Evolutionary conservation across 768 basidiomycete genomes (phyloP).

Genomic region (Pseudohyphozyma bogoriensis): DNA sequence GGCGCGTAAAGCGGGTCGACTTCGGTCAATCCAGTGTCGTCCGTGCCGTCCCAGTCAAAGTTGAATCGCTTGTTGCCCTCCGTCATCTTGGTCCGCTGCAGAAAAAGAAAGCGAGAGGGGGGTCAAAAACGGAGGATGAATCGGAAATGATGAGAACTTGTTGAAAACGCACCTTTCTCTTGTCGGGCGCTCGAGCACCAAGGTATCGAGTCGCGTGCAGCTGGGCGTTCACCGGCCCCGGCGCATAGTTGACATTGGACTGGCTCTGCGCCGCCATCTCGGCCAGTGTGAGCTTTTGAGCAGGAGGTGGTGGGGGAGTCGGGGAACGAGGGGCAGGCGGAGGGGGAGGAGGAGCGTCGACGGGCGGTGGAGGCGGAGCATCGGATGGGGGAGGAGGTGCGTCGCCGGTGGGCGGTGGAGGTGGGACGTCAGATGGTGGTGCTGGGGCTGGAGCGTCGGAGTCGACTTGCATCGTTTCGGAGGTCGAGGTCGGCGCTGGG

Average conservation of each 20-base stretch:
- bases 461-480: slow-evolving; percentile 40
- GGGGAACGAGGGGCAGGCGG: slow-evolving; percentile 6
- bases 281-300: slow-evolving; percentile 20
- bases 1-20: slow-evolving; percentile 34
- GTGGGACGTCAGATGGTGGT: neutral
- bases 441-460: neutral
- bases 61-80: slow-evolving; percentile 93
- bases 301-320: slow-evolving; percentile 1
- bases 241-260: neutral
- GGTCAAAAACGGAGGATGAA: neutral
- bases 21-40: slow-evolving; percentile 64
- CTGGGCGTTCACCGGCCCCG: slow-evolving; percentile 8
- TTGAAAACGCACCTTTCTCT: slow-evolving; percentile 62
- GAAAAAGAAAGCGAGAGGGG: neutral
- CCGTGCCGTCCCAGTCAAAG: slow-evolving; percentile 97
- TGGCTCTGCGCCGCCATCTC: slow-evolving; percentile 8
- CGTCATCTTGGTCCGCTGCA: slow-evolving; percentile 56
- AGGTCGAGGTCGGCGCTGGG: neutral
- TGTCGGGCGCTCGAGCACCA: slow-evolving; percentile 76
- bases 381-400: slow-evolving; percentile 33
- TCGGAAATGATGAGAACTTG: neutral
- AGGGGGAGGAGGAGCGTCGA: slow-evolving; percentile 11
- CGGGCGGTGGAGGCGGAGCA: slow-evolving; percentile 40
- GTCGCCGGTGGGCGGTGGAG: neutral
- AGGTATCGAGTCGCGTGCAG: slow-evolving; percentile 61